Evolutionary conservation across 768 basidiomycete species (phyloP).

Genomic region (Clavaria fumosa): DNA sequence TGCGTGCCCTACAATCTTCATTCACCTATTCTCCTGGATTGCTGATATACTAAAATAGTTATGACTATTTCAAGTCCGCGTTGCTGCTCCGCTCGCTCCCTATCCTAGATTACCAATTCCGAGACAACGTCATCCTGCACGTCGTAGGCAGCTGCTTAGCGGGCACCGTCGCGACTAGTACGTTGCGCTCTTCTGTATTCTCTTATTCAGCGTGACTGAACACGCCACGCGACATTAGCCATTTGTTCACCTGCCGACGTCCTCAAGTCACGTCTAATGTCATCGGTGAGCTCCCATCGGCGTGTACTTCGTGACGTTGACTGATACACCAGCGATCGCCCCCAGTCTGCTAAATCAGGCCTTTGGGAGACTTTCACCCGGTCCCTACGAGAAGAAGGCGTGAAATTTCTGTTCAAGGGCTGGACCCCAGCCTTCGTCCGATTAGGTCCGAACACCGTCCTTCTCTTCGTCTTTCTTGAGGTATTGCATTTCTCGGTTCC

Average conservation of each 20-base stretch:
- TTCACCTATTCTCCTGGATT: neutral
- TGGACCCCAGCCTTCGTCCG: conserved; percentile 84
- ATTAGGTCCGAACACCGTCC: conserved; percentile 68
- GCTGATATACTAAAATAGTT: conserved; percentile 26
- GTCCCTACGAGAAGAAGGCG: conserved; percentile 60
- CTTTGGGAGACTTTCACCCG: conserved; percentile 36
- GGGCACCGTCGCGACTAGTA: conserved; percentile 68
- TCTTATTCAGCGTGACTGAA: neutral
- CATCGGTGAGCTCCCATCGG: conserved; percentile 32
- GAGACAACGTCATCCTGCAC: conserved; percentile 54
- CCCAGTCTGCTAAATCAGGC: too few species aligned
- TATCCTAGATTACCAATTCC: conserved; percentile 41
- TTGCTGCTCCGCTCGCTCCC: conserved; percentile 40
- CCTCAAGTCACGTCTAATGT: conserved; percentile 62
- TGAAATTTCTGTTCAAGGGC: conserved; percentile 69
- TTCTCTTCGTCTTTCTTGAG: conserved; percentile 79
- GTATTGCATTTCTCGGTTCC: conserved; percentile 20
- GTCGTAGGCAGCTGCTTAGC: conserved; percentile 51
- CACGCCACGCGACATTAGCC: conserved; percentile 25
- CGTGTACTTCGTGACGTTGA: conserved; percentile 5
- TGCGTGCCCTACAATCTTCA: conserved; percentile 25
- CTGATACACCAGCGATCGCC: too few species aligned
- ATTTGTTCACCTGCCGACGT: conserved; percentile 72
- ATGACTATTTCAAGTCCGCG: conserved; percentile 58
- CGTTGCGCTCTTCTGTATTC: conserved; percentile 16